Percentiles rank a stretch among this genome's conserved stretches.
phyloP scores from a whole-genome alignment of 2,329 filamentous ascomycete species.

The Niveomyces coronatus region DNA sequence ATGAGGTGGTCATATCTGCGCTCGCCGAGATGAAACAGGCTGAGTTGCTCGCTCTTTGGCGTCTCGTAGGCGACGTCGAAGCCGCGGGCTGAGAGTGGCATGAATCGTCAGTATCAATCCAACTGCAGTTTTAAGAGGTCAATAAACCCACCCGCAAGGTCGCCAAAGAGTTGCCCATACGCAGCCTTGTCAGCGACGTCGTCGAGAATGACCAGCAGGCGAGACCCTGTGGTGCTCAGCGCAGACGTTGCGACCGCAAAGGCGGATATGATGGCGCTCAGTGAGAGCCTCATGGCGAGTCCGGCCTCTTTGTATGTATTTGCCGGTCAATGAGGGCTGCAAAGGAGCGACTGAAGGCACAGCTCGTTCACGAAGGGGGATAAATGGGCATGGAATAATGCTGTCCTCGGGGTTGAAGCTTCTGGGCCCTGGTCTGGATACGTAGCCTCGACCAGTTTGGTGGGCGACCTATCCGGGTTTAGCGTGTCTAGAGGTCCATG shows the following conservation, averaged over 20 bases:
- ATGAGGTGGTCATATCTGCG: conserved; percentile 84
- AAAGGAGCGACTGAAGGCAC: conserved; percentile 1
- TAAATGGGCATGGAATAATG: too few relatives aligned
- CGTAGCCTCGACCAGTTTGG: conserved; percentile 9
- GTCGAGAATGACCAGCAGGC: conserved; percentile 79
- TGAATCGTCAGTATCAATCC: conserved; percentile 4
- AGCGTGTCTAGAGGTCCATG: background rate
- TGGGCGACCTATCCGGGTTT: conserved; percentile 1
- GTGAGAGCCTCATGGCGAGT: conserved; percentile 58
- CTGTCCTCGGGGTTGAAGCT: conserved; percentile 8
- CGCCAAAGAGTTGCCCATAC: conserved; percentile 73
- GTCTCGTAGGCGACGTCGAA: conserved; percentile 74
- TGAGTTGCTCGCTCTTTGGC: conserved; percentile 66
- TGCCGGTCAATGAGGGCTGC: too few relatives aligned
- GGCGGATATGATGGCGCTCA: conserved; percentile 59
- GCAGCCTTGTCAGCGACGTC: conserved; percentile 68
- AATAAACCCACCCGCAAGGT: conserved; percentile 52
- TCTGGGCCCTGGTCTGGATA: conserved; percentile 9
- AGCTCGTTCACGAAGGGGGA: too few relatives aligned
- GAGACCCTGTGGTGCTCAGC: conserved; percentile 66
- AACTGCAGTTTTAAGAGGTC: background rate
- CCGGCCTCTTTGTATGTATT: background rate
- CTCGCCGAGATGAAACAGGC: conserved; percentile 78
- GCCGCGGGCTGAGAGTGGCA: conserved; percentile 55
- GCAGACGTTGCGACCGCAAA: conserved; percentile 60